Conservation (phyloP, 148 eudicot species). For the Gaultheria prostrata region DNA sequence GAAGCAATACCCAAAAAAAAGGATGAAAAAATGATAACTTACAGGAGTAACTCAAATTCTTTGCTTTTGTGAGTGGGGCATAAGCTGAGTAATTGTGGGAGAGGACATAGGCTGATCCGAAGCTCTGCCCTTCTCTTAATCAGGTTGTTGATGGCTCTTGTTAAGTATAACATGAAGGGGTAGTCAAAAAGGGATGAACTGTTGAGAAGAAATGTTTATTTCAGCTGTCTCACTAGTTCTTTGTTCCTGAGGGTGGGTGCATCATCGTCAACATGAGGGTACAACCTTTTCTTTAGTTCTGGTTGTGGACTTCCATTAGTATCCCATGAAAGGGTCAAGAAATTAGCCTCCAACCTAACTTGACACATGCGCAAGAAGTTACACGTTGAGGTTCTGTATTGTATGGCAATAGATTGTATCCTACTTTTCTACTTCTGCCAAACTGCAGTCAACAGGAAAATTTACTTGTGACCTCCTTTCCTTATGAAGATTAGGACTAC, state of each 20-base stretch:
- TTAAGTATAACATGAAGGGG: background rate
- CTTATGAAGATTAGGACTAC: background rate
- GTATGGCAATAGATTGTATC: background rate
- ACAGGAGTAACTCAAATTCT: background rate
- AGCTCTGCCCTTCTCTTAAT: background rate
- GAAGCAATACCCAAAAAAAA: background rate
- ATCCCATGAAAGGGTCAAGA: background rate
- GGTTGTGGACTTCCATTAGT: background rate
- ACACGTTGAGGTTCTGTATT: background rate
- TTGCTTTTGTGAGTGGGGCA: background rate
- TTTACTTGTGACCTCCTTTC: background rate
- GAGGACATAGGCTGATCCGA: background rate
- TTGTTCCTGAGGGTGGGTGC: background rate
- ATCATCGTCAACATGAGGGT: background rate
- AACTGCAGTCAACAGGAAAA: background rate
- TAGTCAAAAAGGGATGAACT: background rate
- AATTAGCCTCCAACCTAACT: background rate
- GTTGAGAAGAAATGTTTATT: background rate
- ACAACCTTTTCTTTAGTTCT: background rate
- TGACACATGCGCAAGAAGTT: background rate
- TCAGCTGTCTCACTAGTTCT: background rate
- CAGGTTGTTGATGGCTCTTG: background rate
- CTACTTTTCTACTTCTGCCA: background rate
- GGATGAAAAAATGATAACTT: slow-evolving; percentile 3
- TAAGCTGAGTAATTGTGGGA: background rate